Conservation (phyloP, 495 filamentous ascomycete genomes). For the Neurospora sp. region DNA sequence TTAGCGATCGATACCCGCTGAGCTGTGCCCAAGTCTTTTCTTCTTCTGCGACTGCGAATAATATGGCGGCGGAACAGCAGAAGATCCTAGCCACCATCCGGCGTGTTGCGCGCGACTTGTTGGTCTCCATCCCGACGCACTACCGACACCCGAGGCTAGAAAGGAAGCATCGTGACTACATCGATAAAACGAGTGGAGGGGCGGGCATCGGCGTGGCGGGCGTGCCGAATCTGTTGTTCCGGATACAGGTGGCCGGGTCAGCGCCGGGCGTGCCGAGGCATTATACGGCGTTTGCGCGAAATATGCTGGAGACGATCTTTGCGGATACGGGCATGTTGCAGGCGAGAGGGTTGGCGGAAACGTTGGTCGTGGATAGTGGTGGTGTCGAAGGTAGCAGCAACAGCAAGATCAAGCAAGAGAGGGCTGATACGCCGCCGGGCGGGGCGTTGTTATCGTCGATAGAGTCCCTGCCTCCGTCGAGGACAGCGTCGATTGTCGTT, state of each 20-base stretch:
- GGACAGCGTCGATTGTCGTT: not conserved
- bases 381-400: not conserved
- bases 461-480: not conserved
- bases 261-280: constrained; percentile 30
- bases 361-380: constrained; percentile 15
- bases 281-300: constrained; percentile 28
- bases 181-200: constrained; percentile 29
- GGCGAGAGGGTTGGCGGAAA: constrained; percentile 24
- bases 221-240: constrained; percentile 31
- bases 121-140: constrained; percentile 33
- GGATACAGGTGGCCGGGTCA: constrained; percentile 30
- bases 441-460: not conserved
- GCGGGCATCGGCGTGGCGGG: constrained; percentile 32
- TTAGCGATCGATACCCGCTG: constrained; percentile 18
- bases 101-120: constrained; percentile 28
- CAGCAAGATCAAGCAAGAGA: not conserved
- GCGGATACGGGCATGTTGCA: constrained; percentile 37
- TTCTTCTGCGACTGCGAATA: constrained; percentile 2
- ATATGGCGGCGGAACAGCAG: constrained; percentile 25
- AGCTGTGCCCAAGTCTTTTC: constrained; percentile 10
- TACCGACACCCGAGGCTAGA: constrained; percentile 33
- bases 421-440: not conserved
- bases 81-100: constrained; percentile 18
- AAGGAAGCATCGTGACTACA: constrained; percentile 11
- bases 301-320: constrained; percentile 30